Base-by-base conservation (phyloP, 2,329 filamentous ascomycete genomes). In the Lasiodiplodia citricola region DNA sequence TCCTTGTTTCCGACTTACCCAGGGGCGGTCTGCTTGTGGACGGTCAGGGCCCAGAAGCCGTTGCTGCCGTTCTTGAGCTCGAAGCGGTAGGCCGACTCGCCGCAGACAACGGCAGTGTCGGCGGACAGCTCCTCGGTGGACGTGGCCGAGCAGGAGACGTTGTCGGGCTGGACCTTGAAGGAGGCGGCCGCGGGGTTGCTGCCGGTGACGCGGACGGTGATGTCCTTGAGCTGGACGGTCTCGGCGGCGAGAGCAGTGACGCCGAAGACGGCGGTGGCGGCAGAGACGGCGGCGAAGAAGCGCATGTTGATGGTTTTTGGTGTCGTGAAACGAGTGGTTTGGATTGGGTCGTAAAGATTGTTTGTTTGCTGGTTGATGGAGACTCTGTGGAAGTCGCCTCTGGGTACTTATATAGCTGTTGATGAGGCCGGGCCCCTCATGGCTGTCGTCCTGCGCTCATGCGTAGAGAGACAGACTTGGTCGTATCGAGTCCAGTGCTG, bases 281-380 rank as follows among this genome's bases (percentile, higher is more conserved):
- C 16, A 8, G 41, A 7, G 41, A n/a, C 58, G 44, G 38, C 18
- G n/a, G 37, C 25, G 51, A 57, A 44, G 64, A 66, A 66, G 18
- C 52, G 50, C 64, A 66, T 66, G 7, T 66, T 66, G 64, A 37
- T 52, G 47, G 62, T 54, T 65, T 65, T 57, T 25, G 55, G 38
- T n/a, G 23, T 63, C 18, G 16, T 18, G 41, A 16, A 44, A 44
- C 41, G 58, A 23, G 37, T 63, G 56, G 37, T 60, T 47, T 28
- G 58, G 23, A 28, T 28, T 63, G 44, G 41, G 23, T 54, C 25
- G 21, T 54, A 18, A 54, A 16, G 51, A 54, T 18, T 6, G 41
- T n/a, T 35, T 44, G 41, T 8, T 44, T 18, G 41, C 18, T 44
- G 41, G 5, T 44, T 1, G 41, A 44, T 16, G 18, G 14, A n/a